Evolutionary conservation across 2,329 filamentous ascomycete genomes (phyloP), one percentile per base, ranked within the genome.

Genomic region (Arthroderma sp.): DNA sequence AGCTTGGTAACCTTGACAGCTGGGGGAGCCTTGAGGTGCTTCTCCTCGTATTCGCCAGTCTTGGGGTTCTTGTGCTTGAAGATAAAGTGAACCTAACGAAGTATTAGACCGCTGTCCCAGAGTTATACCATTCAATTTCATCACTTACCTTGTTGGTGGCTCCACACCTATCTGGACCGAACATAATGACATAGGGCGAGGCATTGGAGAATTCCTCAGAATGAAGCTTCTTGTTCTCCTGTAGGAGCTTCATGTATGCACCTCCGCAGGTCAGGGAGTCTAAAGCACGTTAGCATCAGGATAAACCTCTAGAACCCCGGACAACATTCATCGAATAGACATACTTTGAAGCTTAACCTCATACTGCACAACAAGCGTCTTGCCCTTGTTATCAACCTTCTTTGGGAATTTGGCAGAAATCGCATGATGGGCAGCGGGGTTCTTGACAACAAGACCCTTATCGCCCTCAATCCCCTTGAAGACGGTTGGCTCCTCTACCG

Each of bases 41-140:
- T 98, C 87, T 98, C 93, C 82, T 98, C 91, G 70, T 98, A 98
- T 76, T 96, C 89, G 79, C 91, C 91, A 51, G 90, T 96, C 87
- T 95, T 96, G 72, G 93, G 93, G 84, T 97, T 98, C 88, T 97
- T 98, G 87, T 98, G 93, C 77, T 94, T 93, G 84, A 98, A 95
- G 75, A 98, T 98, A 79, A 98, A 95, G 75, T 85, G 82, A 61
- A 85, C 82, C 79, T 81, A 53, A 70, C 63, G 33, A 55, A 51
- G 57, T 62, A 57, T 44, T 49, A 56, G 33, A 33, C 4, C 41
- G 31, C 21, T 23, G 21, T 47, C 21, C 8, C 9, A 23, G 21
- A 6, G 17, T n/a, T 17, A 51, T 38, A 19, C 7, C 28, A 17
- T 13, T n/a, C 41, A 59, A 49, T 61, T 58, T n/a, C 7, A 17